Conservation (phyloP, 2,329 filamentous ascomycete species). For the Raffaelea arxii region DNA sequence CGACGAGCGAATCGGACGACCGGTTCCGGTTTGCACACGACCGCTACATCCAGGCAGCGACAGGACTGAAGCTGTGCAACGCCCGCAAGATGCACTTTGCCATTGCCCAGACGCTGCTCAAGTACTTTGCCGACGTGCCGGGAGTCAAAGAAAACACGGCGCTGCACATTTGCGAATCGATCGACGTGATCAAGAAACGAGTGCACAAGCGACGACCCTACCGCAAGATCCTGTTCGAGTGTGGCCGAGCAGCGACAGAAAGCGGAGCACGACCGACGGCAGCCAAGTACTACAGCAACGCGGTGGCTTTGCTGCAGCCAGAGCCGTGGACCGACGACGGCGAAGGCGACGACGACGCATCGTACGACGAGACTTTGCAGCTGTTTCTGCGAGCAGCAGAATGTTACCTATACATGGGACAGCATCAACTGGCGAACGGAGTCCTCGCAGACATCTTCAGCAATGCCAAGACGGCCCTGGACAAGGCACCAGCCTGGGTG, state of each 20-base stretch:
- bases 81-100: constrained; percentile 80
- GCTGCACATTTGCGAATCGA: constrained; percentile 69
- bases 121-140: constrained; percentile 53
- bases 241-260: constrained; percentile 68
- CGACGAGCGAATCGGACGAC: constrained; percentile 76
- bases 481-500: constrained; percentile 78
- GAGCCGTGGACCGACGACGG: constrained; percentile 63
- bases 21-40: constrained; percentile 84
- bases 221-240: constrained; percentile 67
- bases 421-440: constrained; percentile 55
- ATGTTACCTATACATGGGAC: constrained; percentile 69
- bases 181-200: constrained; percentile 61
- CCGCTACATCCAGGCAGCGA: constrained; percentile 69
- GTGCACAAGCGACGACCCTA: constrained; percentile 55
- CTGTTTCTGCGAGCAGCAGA: constrained; percentile 73
- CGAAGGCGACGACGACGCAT: constrained; percentile 56
- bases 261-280: constrained; percentile 76
- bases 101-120: constrained; percentile 71
- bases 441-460: constrained; percentile 62
- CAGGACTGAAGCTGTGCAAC: constrained; percentile 59
- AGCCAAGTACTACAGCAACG: constrained; percentile 69
- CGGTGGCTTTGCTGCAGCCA: constrained; percentile 68
- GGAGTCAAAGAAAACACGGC: constrained; percentile 63
- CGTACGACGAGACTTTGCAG: constrained; percentile 77
- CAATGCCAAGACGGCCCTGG: constrained; percentile 60